Evolutionary conservation across 2,329 filamentous ascomycete species (phyloP), one percentile per base, ranked within the genome.

Genomic region (Xylaria sp.): DNA sequence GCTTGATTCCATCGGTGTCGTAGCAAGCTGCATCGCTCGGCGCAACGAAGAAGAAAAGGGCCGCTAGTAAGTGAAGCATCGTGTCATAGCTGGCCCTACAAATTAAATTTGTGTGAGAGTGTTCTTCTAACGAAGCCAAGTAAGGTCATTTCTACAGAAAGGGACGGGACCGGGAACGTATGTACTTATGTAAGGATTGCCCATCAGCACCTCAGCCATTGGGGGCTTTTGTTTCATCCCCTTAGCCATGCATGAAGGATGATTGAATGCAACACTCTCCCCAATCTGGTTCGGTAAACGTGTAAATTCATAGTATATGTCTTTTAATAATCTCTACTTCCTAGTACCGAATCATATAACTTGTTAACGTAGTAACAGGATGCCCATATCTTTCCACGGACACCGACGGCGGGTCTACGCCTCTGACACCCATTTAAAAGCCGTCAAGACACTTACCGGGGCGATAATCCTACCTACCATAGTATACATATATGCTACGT

Each of bases 1-100:
- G 44, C n/a, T 63, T 25, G 6, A 25, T 59, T 18, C 65, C 57
- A 15, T 10, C 32, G 15, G 62, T 63, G 59, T 71, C 68, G 3
- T 55, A 34, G 18, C 32, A 55, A 13, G 52, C 18, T 18, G 52
- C 52, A 10, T 55, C 15, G 18, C 52, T 37, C 52, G 12, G 52
- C 2, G 52, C 28, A 18, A 55, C 13, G n/a, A 37, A 32, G 12
- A 20, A 34, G 28, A 37, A 55, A n/a, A 37, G 18, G 28, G 12
- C 32, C 3, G 15, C 50, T 2, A 54, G 13, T 7, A 54, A 25
- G 46, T 8, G 18, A n/a, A 50, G 20, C 20, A 50, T 50, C 46
- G 8, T 34, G 13, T 9, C 4, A 23, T 48, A 32, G 34, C 15
- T 32, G 44, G 50, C 10, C 12, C 15, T 50, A 3, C 10, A 37